Conservation (phyloP, 768 basidiomycete species). For the Hericium rajendrae region DNA sequence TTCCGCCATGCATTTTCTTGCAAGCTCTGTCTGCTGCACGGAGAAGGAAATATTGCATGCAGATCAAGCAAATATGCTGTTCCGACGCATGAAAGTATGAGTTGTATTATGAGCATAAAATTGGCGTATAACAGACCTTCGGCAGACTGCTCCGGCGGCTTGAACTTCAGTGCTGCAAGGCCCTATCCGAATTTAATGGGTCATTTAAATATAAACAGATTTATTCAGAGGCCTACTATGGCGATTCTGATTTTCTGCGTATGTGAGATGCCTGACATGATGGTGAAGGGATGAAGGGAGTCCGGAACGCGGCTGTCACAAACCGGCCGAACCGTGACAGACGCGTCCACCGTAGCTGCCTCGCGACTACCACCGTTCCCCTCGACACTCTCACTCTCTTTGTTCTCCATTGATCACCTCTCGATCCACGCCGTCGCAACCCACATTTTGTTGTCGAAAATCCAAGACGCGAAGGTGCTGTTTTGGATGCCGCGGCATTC, state of each 20-base stretch:
- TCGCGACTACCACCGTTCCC: no score
- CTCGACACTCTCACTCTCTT: no score
- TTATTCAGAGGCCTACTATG: background rate
- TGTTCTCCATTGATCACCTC: no score
- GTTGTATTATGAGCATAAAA: background rate
- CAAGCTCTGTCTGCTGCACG: background rate
- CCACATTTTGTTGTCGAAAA: no score
- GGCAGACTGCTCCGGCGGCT: background rate
- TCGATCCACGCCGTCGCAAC: no score
- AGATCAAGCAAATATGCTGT: constrained; percentile 5
- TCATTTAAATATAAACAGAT: background rate
- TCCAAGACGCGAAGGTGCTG: no score
- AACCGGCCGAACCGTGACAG: background rate
- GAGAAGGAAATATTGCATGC: background rate
- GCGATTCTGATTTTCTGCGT: background rate
- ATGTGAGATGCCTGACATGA: background rate
- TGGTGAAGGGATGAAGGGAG: background rate
- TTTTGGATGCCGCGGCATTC: no score
- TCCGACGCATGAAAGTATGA: no score
- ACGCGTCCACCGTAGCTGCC: background rate
- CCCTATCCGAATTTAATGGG: background rate
- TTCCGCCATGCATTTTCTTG: constrained; percentile 5
- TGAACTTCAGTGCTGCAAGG: background rate
- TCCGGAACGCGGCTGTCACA: background rate
- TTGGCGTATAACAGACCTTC: background rate